phyloP scores from a whole-genome alignment of 805 yeast genomes.

The Barnettozyma pratensis region DNA sequence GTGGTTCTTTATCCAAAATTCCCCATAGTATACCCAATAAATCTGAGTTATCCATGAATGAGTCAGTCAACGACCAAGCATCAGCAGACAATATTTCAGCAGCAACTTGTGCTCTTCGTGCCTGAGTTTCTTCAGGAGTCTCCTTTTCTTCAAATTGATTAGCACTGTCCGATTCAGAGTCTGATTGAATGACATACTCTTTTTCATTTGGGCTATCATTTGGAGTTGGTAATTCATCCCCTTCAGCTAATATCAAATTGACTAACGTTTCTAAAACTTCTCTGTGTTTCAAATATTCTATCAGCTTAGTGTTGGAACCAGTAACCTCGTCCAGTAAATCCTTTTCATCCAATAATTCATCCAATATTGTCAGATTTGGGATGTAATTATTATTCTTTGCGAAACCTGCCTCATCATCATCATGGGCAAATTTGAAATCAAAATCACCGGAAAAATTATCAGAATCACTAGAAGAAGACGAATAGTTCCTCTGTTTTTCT shows the following conservation, averaged over 20 bases:
- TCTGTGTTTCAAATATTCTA: slow-evolving; percentile 77
- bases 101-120: slow-evolving; percentile 58
- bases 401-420: slow-evolving; percentile 26
- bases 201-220: neutral
- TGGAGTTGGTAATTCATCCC: slow-evolving; percentile 12
- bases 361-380: slow-evolving; percentile 39
- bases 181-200: neutral
- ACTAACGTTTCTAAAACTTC: slow-evolving; percentile 65
- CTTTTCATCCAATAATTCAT: slow-evolving; percentile 67
- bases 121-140: slow-evolving; percentile 32
- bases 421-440: slow-evolving; percentile 12
- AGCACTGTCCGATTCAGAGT: slow-evolving; percentile 13
- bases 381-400: slow-evolving; percentile 26
- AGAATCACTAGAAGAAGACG: slow-evolving; percentile 18
- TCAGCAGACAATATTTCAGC: slow-evolving; percentile 89
- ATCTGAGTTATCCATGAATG: slow-evolving; percentile 70
- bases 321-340: slow-evolving; percentile 69
- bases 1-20: slow-evolving; percentile 61
- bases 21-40: slow-evolving; percentile 74
- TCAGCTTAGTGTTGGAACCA: slow-evolving; percentile 66
- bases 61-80: slow-evolving; percentile 89
- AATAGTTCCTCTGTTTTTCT: slow-evolving; percentile 15
- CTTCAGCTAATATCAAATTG: slow-evolving; percentile 50
- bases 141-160: slow-evolving; percentile 17
- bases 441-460: slow-evolving; percentile 9